phyloP scores from a whole-genome alignment of 2,329 filamentous ascomycete genomes.

The Coniella lustricola region DNA sequence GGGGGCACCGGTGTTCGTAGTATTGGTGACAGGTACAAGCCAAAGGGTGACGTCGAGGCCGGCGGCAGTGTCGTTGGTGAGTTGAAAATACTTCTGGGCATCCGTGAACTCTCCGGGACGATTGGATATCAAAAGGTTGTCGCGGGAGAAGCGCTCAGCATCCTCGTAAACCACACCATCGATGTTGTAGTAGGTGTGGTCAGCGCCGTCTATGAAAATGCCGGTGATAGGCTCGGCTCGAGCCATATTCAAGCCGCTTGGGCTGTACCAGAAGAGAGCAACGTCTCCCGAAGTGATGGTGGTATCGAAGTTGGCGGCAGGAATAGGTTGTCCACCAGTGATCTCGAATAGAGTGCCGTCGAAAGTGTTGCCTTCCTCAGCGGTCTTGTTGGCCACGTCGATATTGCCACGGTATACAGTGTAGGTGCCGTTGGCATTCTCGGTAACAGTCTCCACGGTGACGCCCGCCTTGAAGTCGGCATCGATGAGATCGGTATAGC shows the following conservation, averaged over 20 bases:
- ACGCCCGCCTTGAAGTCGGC: neutral
- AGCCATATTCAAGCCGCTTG: neutral
- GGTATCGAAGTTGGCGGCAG: constrained; percentile 19
- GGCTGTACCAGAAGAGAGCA: neutral
- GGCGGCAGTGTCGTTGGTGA: neutral
- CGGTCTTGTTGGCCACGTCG: too few species aligned
- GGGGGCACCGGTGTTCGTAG: neutral
- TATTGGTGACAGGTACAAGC: constrained; percentile 2
- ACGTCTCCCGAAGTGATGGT: constrained; percentile 1
- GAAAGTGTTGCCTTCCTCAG: too few species aligned
- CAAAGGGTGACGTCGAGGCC: neutral
- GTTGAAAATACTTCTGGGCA: neutral
- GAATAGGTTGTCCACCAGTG: neutral
- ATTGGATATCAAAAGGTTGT: neutral
- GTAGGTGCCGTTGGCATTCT: too few species aligned
- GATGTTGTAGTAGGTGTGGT: neutral
- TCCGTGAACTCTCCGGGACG: constrained; percentile 1
- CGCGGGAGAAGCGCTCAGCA: constrained; percentile 1
- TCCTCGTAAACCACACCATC: neutral
- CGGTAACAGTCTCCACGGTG: neutral
- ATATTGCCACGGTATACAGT: too few species aligned
- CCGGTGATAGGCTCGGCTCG: neutral
- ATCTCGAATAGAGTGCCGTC: too few species aligned
- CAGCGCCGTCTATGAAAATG: too few species aligned
- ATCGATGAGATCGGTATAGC: constrained; percentile 1